Base-by-base conservation (phyloP, 169 alveolate genomes). In the Plasmodium reichenowi region DNA sequence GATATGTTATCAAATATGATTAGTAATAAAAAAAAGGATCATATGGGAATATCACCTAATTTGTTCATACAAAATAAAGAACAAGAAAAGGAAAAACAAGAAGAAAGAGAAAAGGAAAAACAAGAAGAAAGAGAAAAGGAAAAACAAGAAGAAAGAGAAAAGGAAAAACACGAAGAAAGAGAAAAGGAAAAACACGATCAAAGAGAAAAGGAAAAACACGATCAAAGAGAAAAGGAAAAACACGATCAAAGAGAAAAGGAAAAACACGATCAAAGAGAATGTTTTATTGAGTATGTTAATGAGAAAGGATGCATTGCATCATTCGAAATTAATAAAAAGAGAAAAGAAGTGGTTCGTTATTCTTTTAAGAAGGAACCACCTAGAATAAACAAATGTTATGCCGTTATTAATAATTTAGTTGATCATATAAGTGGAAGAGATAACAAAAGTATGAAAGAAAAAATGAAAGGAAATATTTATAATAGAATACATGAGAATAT, bases 271-370 rank as follows among this genome's bases (percentile, higher is more conserved):
- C n/a, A 73, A 72, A 56, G 10, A 22, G 64, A 56, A 56, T 17
- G 12, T 12, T 56, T 56, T 56, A 6, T 13, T 17, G 64, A 56
- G 22, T 17, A 56, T 29, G 22, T 17, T 56, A 56, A 56, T 56
- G 50, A 66, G 24, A 66, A 59, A 24, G 67, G 52, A 66, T 56
- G 62, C 26, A 78, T 78, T 48, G 89, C 89, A 20, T 78, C 89
- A 3, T 78, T 78, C 43, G 50, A 52, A 64, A 63, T 78, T 52
- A 63, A 78, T 56, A 66, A 78, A 20, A 66, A 64, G 24, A 63
- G 68, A 43, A 78, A 78, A 50, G 89, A 67, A 10, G n/a, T 78
- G 38, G 56, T 78, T 43, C 64, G 89, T 56, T 78, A 78, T 54
- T 20, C 50, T 48, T 66, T 64, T 50, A 78, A 66, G 58, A 78